Conservation (phyloP, 192 early-diverging fungal genomes). For the Oehlia diaphana region DNA sequence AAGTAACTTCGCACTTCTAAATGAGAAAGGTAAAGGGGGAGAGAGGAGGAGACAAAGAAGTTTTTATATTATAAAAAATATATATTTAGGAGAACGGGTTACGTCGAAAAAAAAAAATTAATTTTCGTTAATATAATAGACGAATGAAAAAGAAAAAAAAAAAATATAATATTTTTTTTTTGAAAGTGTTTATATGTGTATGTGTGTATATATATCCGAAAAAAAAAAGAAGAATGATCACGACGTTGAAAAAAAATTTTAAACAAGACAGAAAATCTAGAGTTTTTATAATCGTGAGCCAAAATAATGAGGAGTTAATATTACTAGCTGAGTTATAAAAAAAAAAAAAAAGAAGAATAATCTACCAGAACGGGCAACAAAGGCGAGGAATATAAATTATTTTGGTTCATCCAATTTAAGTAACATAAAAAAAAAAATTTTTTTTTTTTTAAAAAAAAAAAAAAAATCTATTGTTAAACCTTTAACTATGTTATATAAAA, state of each 20-base stretch:
- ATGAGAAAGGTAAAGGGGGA: neutral
- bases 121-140: neutral
- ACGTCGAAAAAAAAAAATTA: neutral
- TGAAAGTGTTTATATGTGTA: neutral
- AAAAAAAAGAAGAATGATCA: conserved; percentile 1
- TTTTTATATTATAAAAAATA: neutral
- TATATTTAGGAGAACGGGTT: neutral
- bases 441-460: neutral
- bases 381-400: neutral
- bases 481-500: neutral
- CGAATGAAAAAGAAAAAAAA: neutral
- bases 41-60: neutral
- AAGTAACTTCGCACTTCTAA: neutral
- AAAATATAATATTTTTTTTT: neutral
- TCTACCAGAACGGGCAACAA: conserved; percentile 15
- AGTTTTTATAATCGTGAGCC: conserved; percentile 9
- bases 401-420: neutral
- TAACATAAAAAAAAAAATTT: neutral
- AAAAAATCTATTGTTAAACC: neutral
- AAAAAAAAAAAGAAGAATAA: no score
- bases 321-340: no score
- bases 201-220: conserved; percentile 15
- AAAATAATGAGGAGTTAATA: conserved; percentile 1
- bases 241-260: neutral
- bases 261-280: neutral